Evolutionary conservation across 106 monocot species (phyloP).

Genomic region (Phalaenopsis aphrodite): DNA sequence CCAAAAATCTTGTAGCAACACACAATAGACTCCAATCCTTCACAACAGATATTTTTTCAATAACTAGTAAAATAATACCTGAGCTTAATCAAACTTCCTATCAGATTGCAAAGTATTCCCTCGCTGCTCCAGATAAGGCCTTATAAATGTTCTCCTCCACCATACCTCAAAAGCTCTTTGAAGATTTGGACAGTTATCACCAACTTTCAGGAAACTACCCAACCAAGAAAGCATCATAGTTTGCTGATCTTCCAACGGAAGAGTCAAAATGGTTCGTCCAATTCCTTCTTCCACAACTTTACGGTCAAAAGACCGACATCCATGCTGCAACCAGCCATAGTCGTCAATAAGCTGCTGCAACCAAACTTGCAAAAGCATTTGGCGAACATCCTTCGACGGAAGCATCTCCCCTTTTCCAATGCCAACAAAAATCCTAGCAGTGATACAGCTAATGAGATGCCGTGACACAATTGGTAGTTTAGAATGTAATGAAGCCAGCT

Average conservation of each 20-base stretch:
- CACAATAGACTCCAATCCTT: neutral
- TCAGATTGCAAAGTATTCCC: conserved; percentile 13
- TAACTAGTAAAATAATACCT: neutral
- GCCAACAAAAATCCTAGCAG: conserved; percentile 72
- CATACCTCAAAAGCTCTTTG: conserved; percentile 97
- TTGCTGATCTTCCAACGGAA: conserved; percentile 96
- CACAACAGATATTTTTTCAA: neutral
- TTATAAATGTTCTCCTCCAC: conserved; percentile 96
- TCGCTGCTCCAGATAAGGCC: conserved; percentile 72
- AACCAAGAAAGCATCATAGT: conserved; percentile 83
- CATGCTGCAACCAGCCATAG: conserved; percentile 90
- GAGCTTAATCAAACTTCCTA: neutral
- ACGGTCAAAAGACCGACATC: conserved; percentile 74
- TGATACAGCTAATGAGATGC: conserved; percentile 75
- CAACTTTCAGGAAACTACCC: conserved; percentile 88
- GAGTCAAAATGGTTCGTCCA: conserved; percentile 83
- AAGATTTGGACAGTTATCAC: conserved; percentile 91
- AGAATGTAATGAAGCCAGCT: conserved; percentile 51
- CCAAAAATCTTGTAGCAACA: neutral
- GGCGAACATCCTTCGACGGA: conserved; percentile 71
- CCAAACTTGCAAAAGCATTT: conserved; percentile 68
- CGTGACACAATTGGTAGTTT: conserved; percentile 67
- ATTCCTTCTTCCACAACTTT: conserved; percentile 98
- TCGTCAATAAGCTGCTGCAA: conserved; percentile 88
- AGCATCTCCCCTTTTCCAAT: conserved; percentile 94